These are phyloP conservation scores for Murraya paniculata DNA, from an alignment of 345 rosid species.

Conservation along the genomic window DNA sequence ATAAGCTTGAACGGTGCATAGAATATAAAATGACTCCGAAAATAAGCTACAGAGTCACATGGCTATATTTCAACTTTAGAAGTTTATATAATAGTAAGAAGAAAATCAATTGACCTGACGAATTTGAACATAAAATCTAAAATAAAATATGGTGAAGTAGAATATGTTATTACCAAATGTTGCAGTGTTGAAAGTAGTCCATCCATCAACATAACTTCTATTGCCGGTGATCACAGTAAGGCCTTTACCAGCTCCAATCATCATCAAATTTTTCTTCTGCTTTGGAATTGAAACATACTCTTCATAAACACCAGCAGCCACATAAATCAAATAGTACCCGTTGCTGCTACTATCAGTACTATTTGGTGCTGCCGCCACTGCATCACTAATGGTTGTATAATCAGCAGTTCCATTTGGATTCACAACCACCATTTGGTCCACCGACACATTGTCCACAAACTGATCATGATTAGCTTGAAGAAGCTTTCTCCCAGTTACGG, in stretches of 20 bases:
- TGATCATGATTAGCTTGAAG: neutral
- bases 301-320: conserved; percentile 27
- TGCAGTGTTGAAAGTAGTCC: conserved; percentile 40
- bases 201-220: conserved; percentile 25
- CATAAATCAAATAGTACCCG: conserved; percentile 34
- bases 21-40: neutral
- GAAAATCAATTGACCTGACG: neutral
- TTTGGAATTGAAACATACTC: conserved; percentile 31
- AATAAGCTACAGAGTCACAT: neutral
- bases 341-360: conserved; percentile 10
- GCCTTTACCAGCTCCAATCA: conserved; percentile 42
- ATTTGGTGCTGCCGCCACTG: conserved; percentile 34
- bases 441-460: neutral
- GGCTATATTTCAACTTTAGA: neutral
- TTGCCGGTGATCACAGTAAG: conserved; percentile 34
- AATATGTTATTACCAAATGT: conserved; percentile 26
- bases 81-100: neutral
- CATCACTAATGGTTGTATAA: conserved; percentile 27
- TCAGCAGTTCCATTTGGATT: conserved; percentile 24
- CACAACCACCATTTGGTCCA: conserved; percentile 20
- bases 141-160: neutral
- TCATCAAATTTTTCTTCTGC: conserved; percentile 31
- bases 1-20: neutral
- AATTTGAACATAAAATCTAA: neutral
- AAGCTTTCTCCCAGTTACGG: conserved; percentile 9